A percentile compares a stretch with the other conserved stretches of the same genome.
Conservation (phyloP, 176 grass and related monocot genomes). For the Aegilops bicornis region DNA sequence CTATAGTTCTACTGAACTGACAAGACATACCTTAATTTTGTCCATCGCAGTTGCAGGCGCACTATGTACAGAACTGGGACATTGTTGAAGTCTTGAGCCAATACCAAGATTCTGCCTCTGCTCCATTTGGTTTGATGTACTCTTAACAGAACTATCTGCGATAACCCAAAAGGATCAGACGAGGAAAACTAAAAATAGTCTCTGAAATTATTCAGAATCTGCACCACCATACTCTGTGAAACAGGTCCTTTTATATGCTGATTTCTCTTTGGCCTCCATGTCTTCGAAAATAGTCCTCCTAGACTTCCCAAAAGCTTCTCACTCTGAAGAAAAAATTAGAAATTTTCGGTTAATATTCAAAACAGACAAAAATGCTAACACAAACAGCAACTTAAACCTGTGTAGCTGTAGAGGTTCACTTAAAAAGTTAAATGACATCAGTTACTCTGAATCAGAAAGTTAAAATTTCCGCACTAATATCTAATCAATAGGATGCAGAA, state of each 20-base stretch:
- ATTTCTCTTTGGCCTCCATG: conserved; percentile 88
- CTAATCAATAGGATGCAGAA: neutral
- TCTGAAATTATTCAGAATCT: conserved; percentile 18
- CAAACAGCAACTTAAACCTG: neutral
- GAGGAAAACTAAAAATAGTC: neutral
- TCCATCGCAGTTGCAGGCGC: conserved; percentile 46
- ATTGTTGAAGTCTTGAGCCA: conserved; percentile 37
- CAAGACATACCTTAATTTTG: conserved; percentile 60
- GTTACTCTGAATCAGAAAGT: conserved; percentile 1
- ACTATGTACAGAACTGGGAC: conserved; percentile 29
- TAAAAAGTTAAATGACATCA: neutral
- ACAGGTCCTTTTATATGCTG: conserved; percentile 72
- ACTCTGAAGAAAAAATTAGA: conserved; percentile 50
- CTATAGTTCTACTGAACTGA: neutral
- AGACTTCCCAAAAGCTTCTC: conserved; percentile 93
- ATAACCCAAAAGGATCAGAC: conserved; percentile 19
- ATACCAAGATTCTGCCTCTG: conserved; percentile 58
- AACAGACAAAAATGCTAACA: neutral
- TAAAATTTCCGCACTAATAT: neutral
- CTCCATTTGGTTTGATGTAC: conserved; percentile 44
- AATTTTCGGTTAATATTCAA: conserved; percentile 6
- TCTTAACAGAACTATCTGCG: conserved; percentile 46
- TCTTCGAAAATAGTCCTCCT: conserved; percentile 90
- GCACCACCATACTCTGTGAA: conserved; percentile 53
- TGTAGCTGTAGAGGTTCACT: neutral